Conservation (phyloP, 2,329 filamentous ascomycete genomes). For the Monosporascus sp. region DNA sequence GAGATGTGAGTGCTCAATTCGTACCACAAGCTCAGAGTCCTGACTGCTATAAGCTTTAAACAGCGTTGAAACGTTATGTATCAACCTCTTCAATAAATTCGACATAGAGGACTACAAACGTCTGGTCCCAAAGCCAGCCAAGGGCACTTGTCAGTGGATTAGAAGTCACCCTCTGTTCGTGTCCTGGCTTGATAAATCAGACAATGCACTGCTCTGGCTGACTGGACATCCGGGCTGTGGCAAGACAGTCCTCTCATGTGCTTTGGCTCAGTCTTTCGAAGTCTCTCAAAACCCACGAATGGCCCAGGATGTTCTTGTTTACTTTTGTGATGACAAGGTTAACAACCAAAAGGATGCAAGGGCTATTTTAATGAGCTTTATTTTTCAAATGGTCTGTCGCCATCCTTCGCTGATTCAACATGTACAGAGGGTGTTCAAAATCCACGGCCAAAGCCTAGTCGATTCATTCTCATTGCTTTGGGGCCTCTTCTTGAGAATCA, state of each 20-base stretch:
- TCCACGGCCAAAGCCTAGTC: conserved; percentile 24
- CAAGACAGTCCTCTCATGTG: conserved; percentile 31
- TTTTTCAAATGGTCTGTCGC: conserved; percentile 28
- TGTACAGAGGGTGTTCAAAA: conserved; percentile 24
- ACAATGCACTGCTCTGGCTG: conserved; percentile 29
- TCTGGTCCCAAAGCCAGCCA: conserved; percentile 21
- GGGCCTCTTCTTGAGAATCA: conserved; percentile 27
- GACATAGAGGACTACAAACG: conserved; percentile 25
- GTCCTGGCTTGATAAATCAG: conserved; percentile 23
- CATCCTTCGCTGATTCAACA: conserved; percentile 27
- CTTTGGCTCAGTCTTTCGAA: conserved; percentile 25
- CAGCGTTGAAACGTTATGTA: conserved; percentile 26
- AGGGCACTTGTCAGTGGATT: conserved; percentile 33
- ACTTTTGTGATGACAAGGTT: conserved; percentile 31
- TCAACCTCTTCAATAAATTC: conserved; percentile 25
- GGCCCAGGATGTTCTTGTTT: conserved; percentile 21
- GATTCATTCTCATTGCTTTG: conserved; percentile 29
- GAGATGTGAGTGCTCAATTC: background rate
- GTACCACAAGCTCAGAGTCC: background rate
- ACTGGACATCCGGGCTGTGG: conserved; percentile 31
- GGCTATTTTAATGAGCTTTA: conserved; percentile 28
- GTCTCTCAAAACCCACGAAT: conserved; percentile 1
- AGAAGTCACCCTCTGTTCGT: conserved; percentile 21
- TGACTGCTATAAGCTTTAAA: conserved; percentile 21
- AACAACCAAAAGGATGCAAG: conserved; percentile 28